Evolutionary conservation across 78 protist genomes (phyloP).

Genomic region (Paulinella micropora): DNA sequence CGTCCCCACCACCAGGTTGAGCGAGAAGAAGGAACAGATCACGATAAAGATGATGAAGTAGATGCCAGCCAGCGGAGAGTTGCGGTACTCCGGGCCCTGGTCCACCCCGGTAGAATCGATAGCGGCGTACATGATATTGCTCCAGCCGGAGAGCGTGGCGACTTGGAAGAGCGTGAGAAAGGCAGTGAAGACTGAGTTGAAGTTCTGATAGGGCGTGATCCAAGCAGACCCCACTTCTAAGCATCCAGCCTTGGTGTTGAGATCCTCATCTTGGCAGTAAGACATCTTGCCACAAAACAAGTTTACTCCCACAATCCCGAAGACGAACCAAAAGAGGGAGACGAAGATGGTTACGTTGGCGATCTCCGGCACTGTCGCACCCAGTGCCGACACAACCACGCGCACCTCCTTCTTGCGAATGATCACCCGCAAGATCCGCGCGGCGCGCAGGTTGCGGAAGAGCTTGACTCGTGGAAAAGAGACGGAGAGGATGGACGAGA

Average conservation of each 20-base stretch:
- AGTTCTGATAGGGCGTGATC: background rate
- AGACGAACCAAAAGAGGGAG: background rate
- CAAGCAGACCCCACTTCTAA: background rate
- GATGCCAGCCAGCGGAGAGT: background rate
- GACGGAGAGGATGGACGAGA: too few relatives aligned
- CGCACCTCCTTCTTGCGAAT: background rate
- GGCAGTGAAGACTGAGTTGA: background rate
- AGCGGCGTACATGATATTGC: background rate
- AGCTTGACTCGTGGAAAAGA: too few relatives aligned
- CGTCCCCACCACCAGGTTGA: background rate
- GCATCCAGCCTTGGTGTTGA: background rate
- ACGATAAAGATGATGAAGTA: background rate
- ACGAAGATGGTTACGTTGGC: background rate
- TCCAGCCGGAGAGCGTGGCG: conserved; percentile 1
- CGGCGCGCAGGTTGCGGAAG: too few relatives aligned
- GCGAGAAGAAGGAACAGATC: background rate
- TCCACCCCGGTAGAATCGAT: background rate
- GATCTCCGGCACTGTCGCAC: background rate
- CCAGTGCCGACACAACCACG: background rate
- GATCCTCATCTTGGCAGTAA: too few relatives aligned
- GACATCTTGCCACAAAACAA: too few relatives aligned
- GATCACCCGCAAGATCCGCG: background rate
- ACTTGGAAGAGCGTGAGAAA: background rate
- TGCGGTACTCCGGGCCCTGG: background rate
- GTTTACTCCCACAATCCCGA: conserved; percentile 3